A percentile compares a stretch with the other conserved stretches of the same genome.
These are phyloP conservation scores for Wickerhamiella infanticola DNA, from an alignment of 1,139 yeast species.

Conservation along the genomic window DNA sequence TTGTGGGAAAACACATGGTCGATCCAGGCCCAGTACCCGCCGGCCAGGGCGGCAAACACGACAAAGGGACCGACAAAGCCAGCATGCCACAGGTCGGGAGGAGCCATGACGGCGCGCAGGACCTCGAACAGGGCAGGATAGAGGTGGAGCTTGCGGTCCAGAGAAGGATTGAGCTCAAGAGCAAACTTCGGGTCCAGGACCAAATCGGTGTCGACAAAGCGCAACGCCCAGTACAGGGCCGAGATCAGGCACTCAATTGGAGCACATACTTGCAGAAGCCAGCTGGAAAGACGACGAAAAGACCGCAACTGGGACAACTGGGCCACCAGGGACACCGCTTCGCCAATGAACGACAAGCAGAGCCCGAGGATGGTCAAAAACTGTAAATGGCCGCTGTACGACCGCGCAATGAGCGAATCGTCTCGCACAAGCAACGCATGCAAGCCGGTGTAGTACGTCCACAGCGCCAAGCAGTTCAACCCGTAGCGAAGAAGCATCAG, in stretches of 20 bases:
- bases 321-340: slow-evolving; percentile 17
- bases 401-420: slow-evolving; percentile 8
- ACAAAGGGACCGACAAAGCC: slow-evolving; percentile 13
- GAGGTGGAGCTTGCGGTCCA: slow-evolving; percentile 20
- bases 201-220: slow-evolving; percentile 16
- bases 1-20: slow-evolving; percentile 18
- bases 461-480: slow-evolving; percentile 5
- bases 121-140: slow-evolving; percentile 19
- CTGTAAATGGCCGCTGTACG: slow-evolving; percentile 21
- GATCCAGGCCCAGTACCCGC: slow-evolving; percentile 23
- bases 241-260: slow-evolving; percentile 22
- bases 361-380: slow-evolving; percentile 23
- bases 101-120: slow-evolving; percentile 16
- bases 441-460: slow-evolving; percentile 11
- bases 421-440: slow-evolving; percentile 6
- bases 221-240: slow-evolving; percentile 22
- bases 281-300: slow-evolving; percentile 12
- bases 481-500: background rate
- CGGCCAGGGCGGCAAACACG: slow-evolving; percentile 14
- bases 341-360: slow-evolving; percentile 16
- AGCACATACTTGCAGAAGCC: slow-evolving; percentile 17
- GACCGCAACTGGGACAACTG: slow-evolving; percentile 14
- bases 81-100: slow-evolving; percentile 16
- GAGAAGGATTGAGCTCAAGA: slow-evolving; percentile 14
- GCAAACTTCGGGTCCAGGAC: slow-evolving; percentile 18